Evolutionary conservation across 202 grass and related monocot species (phyloP), one percentile per base, ranked within the genome.

Genomic region (Hordeum pubiflorum): DNA sequence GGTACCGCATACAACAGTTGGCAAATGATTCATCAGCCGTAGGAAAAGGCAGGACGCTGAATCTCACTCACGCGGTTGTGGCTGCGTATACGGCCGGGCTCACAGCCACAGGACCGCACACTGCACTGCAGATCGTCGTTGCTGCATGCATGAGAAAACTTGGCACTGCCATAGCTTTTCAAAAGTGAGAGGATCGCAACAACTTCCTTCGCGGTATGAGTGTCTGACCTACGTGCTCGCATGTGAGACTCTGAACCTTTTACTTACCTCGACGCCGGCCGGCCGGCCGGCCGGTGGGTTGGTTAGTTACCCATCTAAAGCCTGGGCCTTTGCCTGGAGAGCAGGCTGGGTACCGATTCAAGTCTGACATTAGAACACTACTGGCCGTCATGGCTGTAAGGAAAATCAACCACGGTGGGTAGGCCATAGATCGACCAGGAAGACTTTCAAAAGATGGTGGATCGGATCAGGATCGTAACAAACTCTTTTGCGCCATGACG

Each of bases 391-490:
- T 46, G 29, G 38, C 38, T 8, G 34, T 18, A 18, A 32, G 57
- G 44, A 41, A 79, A 48, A 48, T 18, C n/a, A 20, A 78, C 52
- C 20, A 23, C n/a, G 8, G 72, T 50, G 37, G 70, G 32, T n/a
- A 8, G 23, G 13, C 44, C 13, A 69, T 7, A 2, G 24, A 69
- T 34, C 21, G 9, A 4, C 22, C 26, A 50, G 36, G 21, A 66
- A 33, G 48, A 70, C 85, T 77, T 77, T 86, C 39, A 86, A 69
- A 81, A 29, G 72, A 5, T 50, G 14, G 5, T 50, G 14, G 46
- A 50, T 1, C 7, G 7, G 20, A 12, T 54, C 31, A 78, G 40
- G 58, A 74, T 44, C 61, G 7, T 27, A 81, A 81, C 78, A 61
- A 76, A 39, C 34, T 76, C 4, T 68, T 59, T 18, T 59, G 68